Evolutionary conservation across 768 basidiomycete genomes (phyloP), one percentile per base, ranked within the genome.

Genomic region (Tephrocybe sp.): DNA sequence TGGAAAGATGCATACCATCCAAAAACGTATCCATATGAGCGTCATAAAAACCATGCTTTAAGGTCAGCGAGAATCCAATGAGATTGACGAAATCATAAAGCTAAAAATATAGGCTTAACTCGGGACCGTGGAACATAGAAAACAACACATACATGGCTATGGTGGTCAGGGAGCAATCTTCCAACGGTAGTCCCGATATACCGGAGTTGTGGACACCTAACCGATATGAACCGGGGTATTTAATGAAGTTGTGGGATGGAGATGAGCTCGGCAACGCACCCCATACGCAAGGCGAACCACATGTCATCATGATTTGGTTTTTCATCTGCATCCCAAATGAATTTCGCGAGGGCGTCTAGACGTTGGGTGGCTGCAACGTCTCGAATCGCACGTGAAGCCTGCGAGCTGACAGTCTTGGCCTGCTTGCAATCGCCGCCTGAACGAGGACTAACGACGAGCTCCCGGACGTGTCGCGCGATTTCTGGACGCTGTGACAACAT

Each of bases 311-410:
- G 68, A 27, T 75, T 77, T 13, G 83, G 79, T 27, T 82, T 70
- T 61, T 87, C 84, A 11, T 86, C 85, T 3, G 79, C 84, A 52
- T 84, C 84, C 88, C 88, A 91, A 28, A 78, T 67, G 58, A 90
- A 90, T 11, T 71, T 80, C 24, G 72, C 67, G 32, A 91, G 74
- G 16, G 84, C 84, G 39, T 89, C 88, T 35, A 90, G 65, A 39
- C 68, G 63, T 57, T 58, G 68, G 32, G 77, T 70, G 5, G 67
- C 66, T 7, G 82, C 84, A 8, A 78, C 69, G 18, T 70, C 60
- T 18, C 76, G 65, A 24, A 88, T 73, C 3, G 83, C 75, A 15
- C 69, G 63, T n/a, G 83, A 83, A 5, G 80, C 74, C 5, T 64
- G 52, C 45, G 67, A 66, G 44, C 73, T 69, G 37, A 72, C 62